Base-by-base conservation (phyloP, 2,329 filamentous ascomycete genomes). In the Samsoniella hepiali region DNA sequence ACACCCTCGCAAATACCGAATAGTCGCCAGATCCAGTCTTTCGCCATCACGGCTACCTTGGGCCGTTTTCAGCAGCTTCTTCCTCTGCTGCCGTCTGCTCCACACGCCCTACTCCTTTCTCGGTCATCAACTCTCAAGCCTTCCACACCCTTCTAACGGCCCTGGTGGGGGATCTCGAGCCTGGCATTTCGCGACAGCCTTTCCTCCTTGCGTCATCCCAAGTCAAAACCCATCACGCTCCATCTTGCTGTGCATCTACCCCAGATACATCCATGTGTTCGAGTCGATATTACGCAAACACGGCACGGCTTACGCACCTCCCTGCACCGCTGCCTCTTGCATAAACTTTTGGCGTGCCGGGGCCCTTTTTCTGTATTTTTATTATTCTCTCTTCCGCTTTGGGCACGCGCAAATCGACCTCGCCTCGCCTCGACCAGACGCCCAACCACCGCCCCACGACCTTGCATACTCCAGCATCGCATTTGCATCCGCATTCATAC, bases 121-220 rank as follows among this genome's bases (percentile, higher is more conserved):
- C 47, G 32, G 34, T 42, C 51, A 47, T 32, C 50, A 5, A 34
- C 59, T 56, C 59, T 38, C 42, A 32, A 31, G 9, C 27, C 51
- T 62, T 62, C 51, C 51, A 62, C 53, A 54, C 50, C 59, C 51
- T 62, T 62, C 60, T 34, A 40, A 8, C 10, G 34, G 51, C 51
- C 32, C 17, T 32, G 40, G 49, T 55, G 44, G 51, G 49, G 58
- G 50, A 55, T 51, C 31, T 55, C 11, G 45, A 53, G 22, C 54
- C 50, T 29, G 17, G 40, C 58, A 62, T 62, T 55, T 62, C 50
- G 50, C 58, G 50, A 62, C 58, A 62, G 58, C 29, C 58, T 62
- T 29, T 55, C 38, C 58, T 62, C 58, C 50, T 62, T 62, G 58
- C 58, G 58, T 55, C 58, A 62, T 62, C 40, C 58, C 58, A 55